phyloP scores from a whole-genome alignment of 1,139 yeast species.

The Nakaseomyces nivariensis region DNA sequence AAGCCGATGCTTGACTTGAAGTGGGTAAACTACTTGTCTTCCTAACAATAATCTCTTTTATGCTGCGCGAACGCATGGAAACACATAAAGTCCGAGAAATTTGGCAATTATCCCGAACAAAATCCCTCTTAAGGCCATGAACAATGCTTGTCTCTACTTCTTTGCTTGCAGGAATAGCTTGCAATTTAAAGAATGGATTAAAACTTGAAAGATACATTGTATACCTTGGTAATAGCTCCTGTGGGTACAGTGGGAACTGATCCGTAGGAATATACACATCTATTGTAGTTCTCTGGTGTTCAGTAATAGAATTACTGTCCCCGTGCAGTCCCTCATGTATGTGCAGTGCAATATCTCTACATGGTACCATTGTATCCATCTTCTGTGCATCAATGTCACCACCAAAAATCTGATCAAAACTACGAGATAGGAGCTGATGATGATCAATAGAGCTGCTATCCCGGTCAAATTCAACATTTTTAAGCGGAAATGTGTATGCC shows the following conservation, averaged over 20 bases:
- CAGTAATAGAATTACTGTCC: slow-evolving; percentile 3
- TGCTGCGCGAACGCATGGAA: slow-evolving; percentile 48
- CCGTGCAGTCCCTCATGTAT: not conserved
- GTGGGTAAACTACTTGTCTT: slow-evolving; percentile 10
- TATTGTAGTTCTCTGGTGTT: not conserved
- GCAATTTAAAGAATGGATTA: slow-evolving; percentile 31
- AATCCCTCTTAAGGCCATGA: slow-evolving; percentile 47
- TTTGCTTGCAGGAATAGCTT: slow-evolving; percentile 35
- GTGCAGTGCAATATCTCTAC: not conserved
- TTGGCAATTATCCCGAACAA: slow-evolving; percentile 22
- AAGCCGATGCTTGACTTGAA: not conserved
- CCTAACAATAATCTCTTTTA: slow-evolving; percentile 41
- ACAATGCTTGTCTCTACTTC: slow-evolving; percentile 45
- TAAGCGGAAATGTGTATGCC: not conserved
- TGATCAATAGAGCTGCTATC: not conserved
- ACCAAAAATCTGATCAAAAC: not conserved
- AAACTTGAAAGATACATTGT: slow-evolving; percentile 22
- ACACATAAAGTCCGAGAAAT: slow-evolving; percentile 28
- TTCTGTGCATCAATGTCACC: not conserved
- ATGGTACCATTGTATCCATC: not conserved
- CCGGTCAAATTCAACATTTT: not conserved
- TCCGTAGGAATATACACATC: not conserved
- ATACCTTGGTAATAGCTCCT: slow-evolving; percentile 23
- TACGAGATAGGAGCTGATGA: not conserved
- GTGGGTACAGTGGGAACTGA: slow-evolving; percentile 1